Base-by-base conservation (phyloP, 768 basidiomycete genomes). In the Termitomyces sp. region DNA sequence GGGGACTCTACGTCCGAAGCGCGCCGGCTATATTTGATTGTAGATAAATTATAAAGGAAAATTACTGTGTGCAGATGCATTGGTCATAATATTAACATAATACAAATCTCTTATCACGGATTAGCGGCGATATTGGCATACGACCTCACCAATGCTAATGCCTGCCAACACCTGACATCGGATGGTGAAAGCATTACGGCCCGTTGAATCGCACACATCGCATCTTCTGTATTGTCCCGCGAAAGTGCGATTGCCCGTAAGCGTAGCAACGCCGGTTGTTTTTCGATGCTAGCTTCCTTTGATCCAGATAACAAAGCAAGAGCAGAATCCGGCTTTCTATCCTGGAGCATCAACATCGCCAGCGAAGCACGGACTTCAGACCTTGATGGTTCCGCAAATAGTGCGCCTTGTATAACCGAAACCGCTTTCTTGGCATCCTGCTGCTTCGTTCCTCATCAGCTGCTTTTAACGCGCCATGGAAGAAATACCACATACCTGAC, bases 111-210 rank as follows among this genome's bases (percentile, higher is more conserved):
- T 40, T 46, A 50, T 54, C 59, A 53, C 30, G 35, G 6, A 56
- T 43, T 3, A 46, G 23, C 53, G 47, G 56, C 56, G 21, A 17
- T 23, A 15, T 23, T 54, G 58, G 50, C 52, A 55, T 37, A 38
- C 59, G 63, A 68, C 56, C 73, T 74, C 59, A 83, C 77, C 71
- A 78, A 84, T 17, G 81, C 85, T 57, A 91, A 65, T 26, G 78
- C 76, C 62, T 76, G 68, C 90, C 89, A 91, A 54, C 74, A 80
- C 33, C 62, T 68, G 54, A 64, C 37, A 19, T 78, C 74, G 63
- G 78, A 82, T 17, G 86, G 86, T 3, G 77, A 70, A 47, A 90
- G 72, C 77, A 84, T 76, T 49, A 90, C 73, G 1, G 83, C 83
- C 64, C 81, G 81, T 64, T 89, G 87, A 12, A 83, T 83, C 53